Evolutionary conservation across 1,139 yeast species (phyloP), one percentile per base, ranked within the genome.

Genomic region (Candida mesenterica): DNA sequence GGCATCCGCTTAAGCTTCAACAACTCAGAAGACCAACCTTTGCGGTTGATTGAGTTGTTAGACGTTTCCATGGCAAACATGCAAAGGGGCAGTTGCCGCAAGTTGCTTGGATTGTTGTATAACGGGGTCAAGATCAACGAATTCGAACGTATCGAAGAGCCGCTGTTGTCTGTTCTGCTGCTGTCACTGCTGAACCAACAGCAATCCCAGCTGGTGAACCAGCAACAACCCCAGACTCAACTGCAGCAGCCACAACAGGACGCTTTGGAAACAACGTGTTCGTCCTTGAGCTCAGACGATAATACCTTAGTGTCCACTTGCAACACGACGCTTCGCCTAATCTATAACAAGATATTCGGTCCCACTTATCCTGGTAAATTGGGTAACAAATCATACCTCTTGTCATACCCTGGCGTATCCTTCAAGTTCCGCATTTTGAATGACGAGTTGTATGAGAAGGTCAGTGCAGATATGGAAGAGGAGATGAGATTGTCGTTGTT

Each of bases 291-390:
- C 24, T 34, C 41, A 7, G 41, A 34, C 23, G 41, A 38, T 15
- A 26, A 27, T 13, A 30, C 26, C n/a, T 30, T 35, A 9, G 35
- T 38, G 7, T 32, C 41, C 14, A 33, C 31, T 16, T 35, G 33
- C 30, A 39, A 18, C 28, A 62, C 57, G 23, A 60, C 55, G 24
- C 61, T 75, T 40, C 69, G 68, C 34, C 55, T 61, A 22, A 63
- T 79, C 5, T 79, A 79, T 53, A 77, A 78, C 47, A 73, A 69
- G 47, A 61, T 71, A 2, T 76, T 79, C 53, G 86, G 86, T 0
- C 84, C 84, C 2, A 79, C 85, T 0, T 76, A 74, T 40, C 82
- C 82, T 1, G 85, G 85, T 0, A 55, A 46, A 32, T 44, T 64
- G 13, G 42, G 46, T 26, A 25, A 24, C 9, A 34, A 39, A 8